These are phyloP conservation scores for Acrasis kona DNA, from an alignment of 78 protist species.

Conservation along the genomic window DNA sequence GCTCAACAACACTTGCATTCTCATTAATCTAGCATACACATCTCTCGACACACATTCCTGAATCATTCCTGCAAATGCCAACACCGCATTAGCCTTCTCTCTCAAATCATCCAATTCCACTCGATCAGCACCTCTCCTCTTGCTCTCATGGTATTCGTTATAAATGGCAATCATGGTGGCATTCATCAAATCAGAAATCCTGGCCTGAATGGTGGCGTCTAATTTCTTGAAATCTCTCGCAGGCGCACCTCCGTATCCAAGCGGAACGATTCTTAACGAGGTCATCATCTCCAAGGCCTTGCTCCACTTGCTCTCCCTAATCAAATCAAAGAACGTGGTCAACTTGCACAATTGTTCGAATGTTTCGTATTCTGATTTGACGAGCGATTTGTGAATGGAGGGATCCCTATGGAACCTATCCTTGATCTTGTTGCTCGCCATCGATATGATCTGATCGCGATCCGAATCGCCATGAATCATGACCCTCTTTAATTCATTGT, in stretches of 20 bases:
- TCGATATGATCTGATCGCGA: background rate
- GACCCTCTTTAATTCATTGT: background rate
- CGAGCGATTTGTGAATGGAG: background rate
- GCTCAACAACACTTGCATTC: background rate
- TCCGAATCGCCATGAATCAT: background rate
- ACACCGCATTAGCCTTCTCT: background rate
- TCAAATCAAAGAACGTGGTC: background rate
- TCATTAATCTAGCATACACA: background rate
- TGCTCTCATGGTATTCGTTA: background rate
- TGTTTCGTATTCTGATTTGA: background rate
- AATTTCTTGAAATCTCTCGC: background rate
- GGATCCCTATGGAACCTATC: background rate
- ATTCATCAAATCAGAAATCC: background rate
- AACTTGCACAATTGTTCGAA: background rate
- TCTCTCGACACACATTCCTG: background rate
- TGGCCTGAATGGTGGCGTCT: background rate
- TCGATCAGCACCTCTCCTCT: background rate
- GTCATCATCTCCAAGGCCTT: background rate
- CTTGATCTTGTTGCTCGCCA: background rate
- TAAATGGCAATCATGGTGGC: background rate
- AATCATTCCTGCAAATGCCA: background rate
- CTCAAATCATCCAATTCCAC: no score
- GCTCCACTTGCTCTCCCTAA: background rate
- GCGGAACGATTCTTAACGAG: background rate
- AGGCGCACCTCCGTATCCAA: background rate